Evolutionary conservation across 2,329 filamentous ascomycete species (phyloP).

Genomic region (Curvularia verruculosa): DNA sequence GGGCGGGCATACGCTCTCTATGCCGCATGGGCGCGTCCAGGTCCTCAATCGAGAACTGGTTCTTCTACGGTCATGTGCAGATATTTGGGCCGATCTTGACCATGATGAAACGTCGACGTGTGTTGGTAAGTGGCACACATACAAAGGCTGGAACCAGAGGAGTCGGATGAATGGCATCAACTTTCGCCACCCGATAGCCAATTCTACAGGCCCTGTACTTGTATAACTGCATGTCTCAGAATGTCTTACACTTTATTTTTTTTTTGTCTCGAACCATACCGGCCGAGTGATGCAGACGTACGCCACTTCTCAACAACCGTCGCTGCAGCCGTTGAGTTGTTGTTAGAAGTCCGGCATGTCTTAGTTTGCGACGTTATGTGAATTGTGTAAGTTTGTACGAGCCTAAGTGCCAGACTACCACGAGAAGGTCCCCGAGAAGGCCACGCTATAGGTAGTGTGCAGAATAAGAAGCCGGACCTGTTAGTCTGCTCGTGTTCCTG

Average conservation of each 20-base stretch:
- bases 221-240: not conserved
- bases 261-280: not conserved
- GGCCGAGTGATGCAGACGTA: not conserved
- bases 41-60: not conserved
- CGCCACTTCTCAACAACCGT: constrained; percentile 8
- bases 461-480: not conserved
- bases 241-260: not conserved
- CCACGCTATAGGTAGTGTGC: not conserved
- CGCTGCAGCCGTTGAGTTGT: constrained; percentile 15
- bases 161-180: not conserved
- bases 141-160: not conserved
- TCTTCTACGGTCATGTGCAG: not conserved
- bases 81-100: not conserved
- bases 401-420: not conserved
- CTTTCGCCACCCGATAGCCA: not conserved
- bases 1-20: not conserved
- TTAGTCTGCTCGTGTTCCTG: constrained; percentile 8
- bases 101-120: not conserved
- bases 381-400: not conserved
- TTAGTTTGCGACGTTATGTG: constrained; percentile 17
- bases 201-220: not conserved
- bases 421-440: not conserved
- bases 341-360: constrained; percentile 18
- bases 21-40: constrained; percentile 1
- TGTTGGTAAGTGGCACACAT: not conserved